These are phyloP conservation scores for Talaromyces wortmannii DNA, from an alignment of 495 filamentous ascomycete genomes.

Conservation along the genomic window DNA sequence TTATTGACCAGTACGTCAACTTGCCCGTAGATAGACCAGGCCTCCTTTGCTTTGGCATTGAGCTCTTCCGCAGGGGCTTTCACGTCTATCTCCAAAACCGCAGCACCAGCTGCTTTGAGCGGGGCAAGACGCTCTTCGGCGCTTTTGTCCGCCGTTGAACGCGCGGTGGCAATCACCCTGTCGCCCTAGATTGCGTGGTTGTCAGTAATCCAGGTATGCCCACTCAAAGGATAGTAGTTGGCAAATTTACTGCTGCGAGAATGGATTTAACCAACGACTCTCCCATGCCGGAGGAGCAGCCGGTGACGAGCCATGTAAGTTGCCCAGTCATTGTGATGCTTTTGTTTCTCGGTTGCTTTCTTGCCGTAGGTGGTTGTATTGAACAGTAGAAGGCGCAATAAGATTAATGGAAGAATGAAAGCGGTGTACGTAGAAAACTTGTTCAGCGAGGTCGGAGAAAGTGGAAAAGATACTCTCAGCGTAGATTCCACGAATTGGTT, in stretches of 20 bases:
- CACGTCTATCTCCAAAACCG: conserved; percentile 36
- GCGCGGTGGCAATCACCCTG: conserved; percentile 49
- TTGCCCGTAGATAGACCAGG: conserved; percentile 24
- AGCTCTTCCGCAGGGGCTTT: conserved; percentile 25
- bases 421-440: no score
- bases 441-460: no score
- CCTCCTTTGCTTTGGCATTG: conserved; percentile 26
- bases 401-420: no score
- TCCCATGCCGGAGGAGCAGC: conserved; percentile 42
- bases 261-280: conserved; percentile 30
- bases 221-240: background rate
- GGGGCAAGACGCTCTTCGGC: conserved; percentile 24
- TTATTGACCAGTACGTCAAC: conserved; percentile 50
- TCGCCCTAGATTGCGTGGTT: conserved; percentile 25
- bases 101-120: conserved; percentile 35
- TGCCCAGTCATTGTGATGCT: background rate
- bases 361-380: no score
- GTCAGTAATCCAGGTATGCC: background rate
- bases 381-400: no score
- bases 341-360: background rate
- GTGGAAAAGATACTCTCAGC: no score
- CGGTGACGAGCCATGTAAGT: conserved; percentile 40
- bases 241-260: conserved; percentile 10
- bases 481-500: no score
- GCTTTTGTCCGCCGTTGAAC: conserved; percentile 13